These are phyloP conservation scores for Pyricularia sp. DNA, from an alignment of 2,329 filamentous ascomycete species.

Conservation along the genomic window DNA sequence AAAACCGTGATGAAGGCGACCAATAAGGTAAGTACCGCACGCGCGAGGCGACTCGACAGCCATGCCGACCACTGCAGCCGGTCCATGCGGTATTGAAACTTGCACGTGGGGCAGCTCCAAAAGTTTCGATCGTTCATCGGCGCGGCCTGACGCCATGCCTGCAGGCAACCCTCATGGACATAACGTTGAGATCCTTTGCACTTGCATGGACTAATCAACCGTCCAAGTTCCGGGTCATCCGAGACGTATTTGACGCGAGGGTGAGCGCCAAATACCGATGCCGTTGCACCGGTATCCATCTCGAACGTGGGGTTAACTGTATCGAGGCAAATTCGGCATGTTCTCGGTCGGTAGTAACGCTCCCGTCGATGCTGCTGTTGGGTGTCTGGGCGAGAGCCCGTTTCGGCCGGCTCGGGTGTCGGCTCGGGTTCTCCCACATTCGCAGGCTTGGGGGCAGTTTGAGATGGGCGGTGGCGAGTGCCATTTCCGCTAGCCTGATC, in stretches of 20 bases:
- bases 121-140: slow-evolving; percentile 59
- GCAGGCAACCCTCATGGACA: slow-evolving; percentile 85
- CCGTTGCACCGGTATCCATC: slow-evolving; percentile 20
- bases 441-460: background rate
- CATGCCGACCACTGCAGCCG: slow-evolving; percentile 67
- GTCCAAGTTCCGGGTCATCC: slow-evolving; percentile 62
- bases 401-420: background rate
- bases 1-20: slow-evolving; percentile 71
- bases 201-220: slow-evolving; percentile 79
- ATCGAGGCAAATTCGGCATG: slow-evolving; percentile 87
- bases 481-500: background rate
- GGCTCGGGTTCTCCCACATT: background rate
- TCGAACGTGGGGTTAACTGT: slow-evolving; percentile 41
- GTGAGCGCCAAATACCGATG: slow-evolving; percentile 21
- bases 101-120: slow-evolving; percentile 82
- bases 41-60: slow-evolving; percentile 56
- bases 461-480: background rate
- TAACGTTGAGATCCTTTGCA: slow-evolving; percentile 92
- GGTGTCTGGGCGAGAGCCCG: background rate
- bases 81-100: slow-evolving; percentile 71
- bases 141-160: slow-evolving; percentile 70
- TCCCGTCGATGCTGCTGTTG: slow-evolving; percentile 14
- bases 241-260: slow-evolving; percentile 52
- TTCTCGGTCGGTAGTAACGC: slow-evolving; percentile 57
- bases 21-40: slow-evolving; percentile 59